Conservation (phyloP, 108 stramenopile species). For the Epipyxis sp. region DNA sequence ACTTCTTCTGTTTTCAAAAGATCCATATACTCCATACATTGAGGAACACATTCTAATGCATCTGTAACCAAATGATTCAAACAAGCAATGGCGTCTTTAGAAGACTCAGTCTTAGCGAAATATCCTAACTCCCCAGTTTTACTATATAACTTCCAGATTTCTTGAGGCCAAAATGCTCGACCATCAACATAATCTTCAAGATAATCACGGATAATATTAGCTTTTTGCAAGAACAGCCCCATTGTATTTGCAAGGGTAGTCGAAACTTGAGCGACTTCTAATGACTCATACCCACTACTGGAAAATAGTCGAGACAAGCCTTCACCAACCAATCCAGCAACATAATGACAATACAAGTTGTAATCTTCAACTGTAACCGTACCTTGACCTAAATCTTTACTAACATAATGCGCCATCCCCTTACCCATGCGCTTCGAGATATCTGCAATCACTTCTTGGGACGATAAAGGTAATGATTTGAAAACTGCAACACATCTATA, state of each 20-base stretch:
- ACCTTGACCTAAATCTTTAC: conserved; percentile 93
- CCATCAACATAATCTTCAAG: conserved; percentile 98
- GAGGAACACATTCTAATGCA: conserved; percentile 85
- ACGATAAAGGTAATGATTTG: conserved; percentile 57
- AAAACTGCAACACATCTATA: conserved; percentile 79
- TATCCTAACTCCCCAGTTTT: conserved; percentile 73
- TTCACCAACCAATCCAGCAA: conserved; percentile 96
- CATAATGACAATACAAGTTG: conserved; percentile 96
- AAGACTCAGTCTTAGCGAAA: conserved; percentile 61
- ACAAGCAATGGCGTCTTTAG: conserved; percentile 62
- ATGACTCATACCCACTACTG: conserved; percentile 40
- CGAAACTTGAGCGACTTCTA: conserved; percentile 41
- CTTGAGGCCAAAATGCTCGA: conserved; percentile 96
- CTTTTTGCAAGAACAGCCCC: conserved; percentile 98
- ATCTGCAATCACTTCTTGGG: conserved; percentile 77
- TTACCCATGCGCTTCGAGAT: conserved; percentile 93
- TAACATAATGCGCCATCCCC: conserved; percentile 97
- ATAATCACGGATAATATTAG: conserved; percentile 99
- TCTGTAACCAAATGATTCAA: conserved; percentile 94
- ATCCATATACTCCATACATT: conserved; percentile 85
- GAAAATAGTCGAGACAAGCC: conserved; percentile 91
- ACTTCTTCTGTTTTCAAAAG: conserved; percentile 75
- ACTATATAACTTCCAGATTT: conserved; percentile 83
- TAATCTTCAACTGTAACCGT: conserved; percentile 80
- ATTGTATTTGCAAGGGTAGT: conserved; percentile 80